Evolutionary conservation across 2,329 filamentous ascomycete species (phyloP).

Genomic region (Camillea tinctor): DNA sequence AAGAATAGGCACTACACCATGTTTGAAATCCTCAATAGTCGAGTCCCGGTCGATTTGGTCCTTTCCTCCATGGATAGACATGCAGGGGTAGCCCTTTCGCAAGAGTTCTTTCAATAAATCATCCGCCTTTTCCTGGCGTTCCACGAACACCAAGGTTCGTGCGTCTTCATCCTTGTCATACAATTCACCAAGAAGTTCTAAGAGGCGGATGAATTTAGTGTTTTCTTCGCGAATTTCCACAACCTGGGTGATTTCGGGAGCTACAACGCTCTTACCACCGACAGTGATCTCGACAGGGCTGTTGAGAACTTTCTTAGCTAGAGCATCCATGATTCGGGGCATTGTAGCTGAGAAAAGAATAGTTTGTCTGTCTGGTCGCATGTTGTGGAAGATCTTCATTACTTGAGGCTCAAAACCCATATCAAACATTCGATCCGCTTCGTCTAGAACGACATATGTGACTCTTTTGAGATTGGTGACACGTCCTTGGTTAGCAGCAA

Average conservation of each 20-base stretch:
- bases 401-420: slow-evolving; percentile 99
- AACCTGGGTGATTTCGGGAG: slow-evolving; percentile 88
- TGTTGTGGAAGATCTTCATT: slow-evolving; percentile 90
- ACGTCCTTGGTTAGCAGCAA: slow-evolving; percentile 89
- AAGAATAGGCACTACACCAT: slow-evolving; percentile 82
- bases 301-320: slow-evolving; percentile 84
- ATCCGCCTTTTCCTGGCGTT: slow-evolving; percentile 87
- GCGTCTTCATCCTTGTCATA: slow-evolving; percentile 88
- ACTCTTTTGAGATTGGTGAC: slow-evolving; percentile 88
- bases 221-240: slow-evolving; percentile 84
- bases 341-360: slow-evolving; percentile 97
- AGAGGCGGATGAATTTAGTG: slow-evolving; percentile 77
- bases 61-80: slow-evolving; percentile 92
- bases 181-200: slow-evolving; percentile 83
- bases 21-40: slow-evolving; percentile 91
- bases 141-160: slow-evolving; percentile 86
- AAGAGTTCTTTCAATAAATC: slow-evolving; percentile 74
- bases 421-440: slow-evolving; percentile 98
- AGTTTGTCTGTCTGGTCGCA: slow-evolving; percentile 88
- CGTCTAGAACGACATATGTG: slow-evolving; percentile 92
- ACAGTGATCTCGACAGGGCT: slow-evolving; percentile 90
- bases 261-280: slow-evolving; percentile 83
- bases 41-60: slow-evolving; percentile 92
- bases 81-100: slow-evolving; percentile 83
- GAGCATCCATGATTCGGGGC: slow-evolving; percentile 84